Evolutionary conservation across 352 stramenopile genomes (phyloP).

Genomic region (Achlya hypogyna): DNA sequence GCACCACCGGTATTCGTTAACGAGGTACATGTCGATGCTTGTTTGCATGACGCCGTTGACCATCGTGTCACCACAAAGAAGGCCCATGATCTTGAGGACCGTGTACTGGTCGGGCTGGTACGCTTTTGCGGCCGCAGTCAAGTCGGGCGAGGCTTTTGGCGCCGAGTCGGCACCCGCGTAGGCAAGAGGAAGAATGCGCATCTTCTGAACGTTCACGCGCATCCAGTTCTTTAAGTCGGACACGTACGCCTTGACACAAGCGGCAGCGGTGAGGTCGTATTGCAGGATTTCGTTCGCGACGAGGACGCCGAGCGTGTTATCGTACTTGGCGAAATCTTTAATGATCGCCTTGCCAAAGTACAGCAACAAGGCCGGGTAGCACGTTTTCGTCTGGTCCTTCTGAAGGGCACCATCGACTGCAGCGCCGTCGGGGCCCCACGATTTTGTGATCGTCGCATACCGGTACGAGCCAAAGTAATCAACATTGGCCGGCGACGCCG

Average conservation of each 20-base stretch:
- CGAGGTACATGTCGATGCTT: conserved; percentile 83
- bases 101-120: conserved; percentile 57
- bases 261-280: conserved; percentile 50
- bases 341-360: conserved; percentile 84
- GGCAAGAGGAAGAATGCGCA: conserved; percentile 64
- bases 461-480: conserved; percentile 80
- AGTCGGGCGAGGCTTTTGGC: background rate
- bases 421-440: conserved; percentile 38
- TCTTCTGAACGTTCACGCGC: conserved; percentile 72
- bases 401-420: conserved; percentile 27
- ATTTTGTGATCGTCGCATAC: conserved; percentile 69
- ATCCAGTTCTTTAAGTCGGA: conserved; percentile 84
- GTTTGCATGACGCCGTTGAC: conserved; percentile 65
- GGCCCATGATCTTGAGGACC: conserved; percentile 66
- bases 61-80: conserved; percentile 79
- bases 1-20: conserved; percentile 86
- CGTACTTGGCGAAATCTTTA: conserved; percentile 82
- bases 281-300: conserved; percentile 87
- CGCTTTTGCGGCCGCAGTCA: background rate
- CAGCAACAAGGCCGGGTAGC: conserved; percentile 72
- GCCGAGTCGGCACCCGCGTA: conserved; percentile 60
- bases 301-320: conserved; percentile 77
- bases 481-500: conserved; percentile 72
- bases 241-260: conserved; percentile 79
- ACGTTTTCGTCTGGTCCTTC: conserved; percentile 64